Conservation (phyloP, 192 early-diverging fungal species). For the Powellomyces hirtus region DNA sequence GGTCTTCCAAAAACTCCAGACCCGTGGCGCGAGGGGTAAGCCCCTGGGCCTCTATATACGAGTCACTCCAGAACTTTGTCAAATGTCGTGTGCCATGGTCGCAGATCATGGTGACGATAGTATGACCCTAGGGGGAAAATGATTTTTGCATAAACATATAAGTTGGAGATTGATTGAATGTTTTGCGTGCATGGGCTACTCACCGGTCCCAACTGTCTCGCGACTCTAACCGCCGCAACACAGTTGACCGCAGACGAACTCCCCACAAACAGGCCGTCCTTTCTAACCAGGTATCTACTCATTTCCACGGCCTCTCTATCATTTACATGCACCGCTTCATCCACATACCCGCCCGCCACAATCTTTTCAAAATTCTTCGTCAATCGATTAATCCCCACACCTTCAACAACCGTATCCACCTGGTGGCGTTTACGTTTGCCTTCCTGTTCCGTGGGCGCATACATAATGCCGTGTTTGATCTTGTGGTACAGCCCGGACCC, state of each 20-base stretch:
- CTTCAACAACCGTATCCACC: conserved; percentile 97
- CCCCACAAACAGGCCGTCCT: conserved; percentile 87
- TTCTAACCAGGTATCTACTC: conserved; percentile 77
- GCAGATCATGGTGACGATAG: conserved; percentile 86
- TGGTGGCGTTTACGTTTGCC: conserved; percentile 89
- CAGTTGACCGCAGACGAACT: conserved; percentile 89
- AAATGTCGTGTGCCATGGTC: conserved; percentile 90
- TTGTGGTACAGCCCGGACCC: conserved; percentile 91
- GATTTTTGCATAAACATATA: too few relatives aligned
- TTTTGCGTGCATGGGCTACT: too few relatives aligned
- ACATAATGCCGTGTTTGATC: conserved; percentile 90
- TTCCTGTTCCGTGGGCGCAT: conserved; percentile 81
- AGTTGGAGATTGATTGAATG: too few relatives aligned
- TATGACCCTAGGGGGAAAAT: too few relatives aligned
- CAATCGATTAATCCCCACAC: conserved; percentile 91
- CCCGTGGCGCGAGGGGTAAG: conserved; percentile 20
- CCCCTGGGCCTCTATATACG: conserved; percentile 12
- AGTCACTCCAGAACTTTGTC: conserved; percentile 86
- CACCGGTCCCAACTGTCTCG: conserved; percentile 74
- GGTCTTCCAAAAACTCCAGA: conserved; percentile 32
- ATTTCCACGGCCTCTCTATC: conserved; percentile 89
- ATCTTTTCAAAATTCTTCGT: conserved; percentile 79
- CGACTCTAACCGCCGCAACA: conserved; percentile 80
- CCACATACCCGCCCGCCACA: conserved; percentile 50
- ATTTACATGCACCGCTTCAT: conserved; percentile 79